A percentile compares a stretch with the other conserved stretches of the same genome.
Evolutionary conservation across 2,329 filamentous ascomycete species (phyloP).

Genomic region (Amylocarpus encephaloides): DNA sequence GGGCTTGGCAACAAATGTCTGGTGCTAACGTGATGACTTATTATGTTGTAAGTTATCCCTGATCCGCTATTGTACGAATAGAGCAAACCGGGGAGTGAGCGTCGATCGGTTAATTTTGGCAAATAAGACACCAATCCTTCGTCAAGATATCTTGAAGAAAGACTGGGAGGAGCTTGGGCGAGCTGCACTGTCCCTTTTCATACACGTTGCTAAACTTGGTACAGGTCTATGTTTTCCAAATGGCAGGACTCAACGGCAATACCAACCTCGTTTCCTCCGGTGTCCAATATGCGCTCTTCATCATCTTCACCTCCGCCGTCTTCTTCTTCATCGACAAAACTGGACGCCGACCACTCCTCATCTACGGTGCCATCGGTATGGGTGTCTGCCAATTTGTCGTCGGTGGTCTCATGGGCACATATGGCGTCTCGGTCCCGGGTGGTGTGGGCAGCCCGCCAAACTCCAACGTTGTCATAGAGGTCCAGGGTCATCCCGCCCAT

Average conservation of each 20-base stretch:
- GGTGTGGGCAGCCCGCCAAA: slow-evolving; percentile 37
- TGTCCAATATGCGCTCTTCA: slow-evolving; percentile 25
- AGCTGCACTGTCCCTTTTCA: too few species aligned
- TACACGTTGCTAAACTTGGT: too few species aligned
- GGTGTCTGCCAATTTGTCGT: slow-evolving; percentile 41
- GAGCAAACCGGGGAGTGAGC: too few species aligned
- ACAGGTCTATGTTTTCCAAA: slow-evolving; percentile 26
- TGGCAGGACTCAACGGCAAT: slow-evolving; percentile 34
- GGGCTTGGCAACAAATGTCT: slow-evolving; percentile 23
- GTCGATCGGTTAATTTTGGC: too few species aligned
- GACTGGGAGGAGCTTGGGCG: too few species aligned
- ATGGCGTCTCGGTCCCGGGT: slow-evolving; percentile 37
- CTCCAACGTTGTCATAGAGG: slow-evolving; percentile 47
- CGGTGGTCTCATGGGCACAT: slow-evolving; percentile 37
- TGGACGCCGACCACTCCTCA: slow-evolving; percentile 31
- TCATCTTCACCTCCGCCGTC: neutral
- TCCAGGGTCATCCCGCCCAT: slow-evolving; percentile 47
- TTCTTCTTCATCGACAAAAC: slow-evolving; percentile 15
- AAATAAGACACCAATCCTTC: too few species aligned
- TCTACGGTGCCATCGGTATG: slow-evolving; percentile 38
- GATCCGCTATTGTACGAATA: too few species aligned
- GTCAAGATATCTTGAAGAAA: too few species aligned
- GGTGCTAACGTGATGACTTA: slow-evolving; percentile 30
- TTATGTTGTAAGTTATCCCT: slow-evolving; percentile 28
- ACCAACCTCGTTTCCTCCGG: slow-evolving; percentile 29